A percentile compares a stretch with the other conserved stretches of the same genome.
These are phyloP conservation scores for Brassica incana DNA, from an alignment of 345 rosid genomes.

Conservation along the genomic window DNA sequence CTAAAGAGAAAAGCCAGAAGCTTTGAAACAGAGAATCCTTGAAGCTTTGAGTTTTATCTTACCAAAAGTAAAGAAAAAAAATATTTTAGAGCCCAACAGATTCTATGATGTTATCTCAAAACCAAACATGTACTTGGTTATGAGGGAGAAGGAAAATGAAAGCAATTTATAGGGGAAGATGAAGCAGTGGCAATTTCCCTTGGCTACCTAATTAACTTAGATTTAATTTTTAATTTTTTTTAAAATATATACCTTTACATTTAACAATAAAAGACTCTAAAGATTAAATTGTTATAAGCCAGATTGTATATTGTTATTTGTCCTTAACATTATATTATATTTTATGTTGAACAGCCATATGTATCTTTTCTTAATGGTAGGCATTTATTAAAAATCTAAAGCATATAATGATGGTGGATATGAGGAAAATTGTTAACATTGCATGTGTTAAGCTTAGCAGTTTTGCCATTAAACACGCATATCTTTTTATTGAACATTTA, in stretches of 20 bases:
- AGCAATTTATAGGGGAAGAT: conserved; percentile 14
- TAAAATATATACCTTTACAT: background rate
- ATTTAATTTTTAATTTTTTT: background rate
- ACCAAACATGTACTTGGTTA: background rate
- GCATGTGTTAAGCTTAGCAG: conserved; percentile 9
- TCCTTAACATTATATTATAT: background rate
- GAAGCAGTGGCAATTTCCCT: background rate
- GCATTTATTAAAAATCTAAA: background rate
- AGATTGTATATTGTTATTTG: background rate
- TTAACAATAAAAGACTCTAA: background rate
- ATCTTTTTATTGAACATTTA: background rate
- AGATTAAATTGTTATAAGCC: background rate
- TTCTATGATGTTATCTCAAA: background rate
- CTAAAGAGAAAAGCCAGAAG: background rate
- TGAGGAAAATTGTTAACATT: background rate
- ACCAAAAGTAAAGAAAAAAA: background rate
- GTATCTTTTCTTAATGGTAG: background rate
- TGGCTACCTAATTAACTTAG: background rate
- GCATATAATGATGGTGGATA: background rate
- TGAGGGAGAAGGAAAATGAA: conserved; percentile 5
- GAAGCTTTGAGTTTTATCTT: conserved; percentile 2
- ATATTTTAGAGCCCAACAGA: background rate
- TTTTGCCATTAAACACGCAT: background rate
- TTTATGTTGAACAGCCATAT: background rate
- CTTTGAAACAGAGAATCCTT: conserved; percentile 17